Evolutionary conservation across 805 yeast species (phyloP).

Genomic region (Wickerhamia fluorescens): DNA sequence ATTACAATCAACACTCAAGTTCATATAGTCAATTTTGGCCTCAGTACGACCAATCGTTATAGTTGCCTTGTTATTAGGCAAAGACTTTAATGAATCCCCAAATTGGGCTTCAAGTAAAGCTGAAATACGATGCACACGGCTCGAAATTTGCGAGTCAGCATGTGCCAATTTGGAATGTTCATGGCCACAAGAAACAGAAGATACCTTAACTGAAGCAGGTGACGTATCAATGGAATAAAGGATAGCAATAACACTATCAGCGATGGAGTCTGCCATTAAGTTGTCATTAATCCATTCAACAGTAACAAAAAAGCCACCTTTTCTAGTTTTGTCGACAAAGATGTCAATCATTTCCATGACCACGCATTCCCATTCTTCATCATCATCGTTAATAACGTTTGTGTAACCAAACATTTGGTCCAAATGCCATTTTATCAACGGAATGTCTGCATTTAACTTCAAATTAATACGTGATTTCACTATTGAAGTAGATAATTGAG

Average conservation of each 20-base stretch:
- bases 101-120: conserved; percentile 75
- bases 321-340: conserved; percentile 36
- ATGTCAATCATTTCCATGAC: conserved; percentile 40
- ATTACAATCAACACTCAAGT: conserved; percentile 60
- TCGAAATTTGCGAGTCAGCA: conserved; percentile 19
- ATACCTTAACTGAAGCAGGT: conserved; percentile 87
- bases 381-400: conserved; percentile 53
- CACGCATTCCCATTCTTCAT: conserved; percentile 35
- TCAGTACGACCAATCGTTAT: conserved; percentile 69
- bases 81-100: conserved; percentile 58
- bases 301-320: conserved; percentile 39
- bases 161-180: conserved; percentile 17
- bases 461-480: conserved; percentile 77
- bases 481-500: conserved; percentile 79
- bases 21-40: conserved; percentile 61
- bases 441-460: conserved; percentile 72
- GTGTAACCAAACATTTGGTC: conserved; percentile 92
- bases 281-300: conserved; percentile 90
- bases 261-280: conserved; percentile 79
- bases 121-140: conserved; percentile 43
- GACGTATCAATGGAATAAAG: conserved; percentile 87
- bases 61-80: conserved; percentile 41
- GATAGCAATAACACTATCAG: conserved; percentile 89
- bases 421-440: conserved; percentile 80
- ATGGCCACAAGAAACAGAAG: conserved; percentile 55